These are phyloP conservation scores for Alternaria arbusti DNA, from an alignment of 2,329 filamentous ascomycete species.

Conservation along the genomic window DNA sequence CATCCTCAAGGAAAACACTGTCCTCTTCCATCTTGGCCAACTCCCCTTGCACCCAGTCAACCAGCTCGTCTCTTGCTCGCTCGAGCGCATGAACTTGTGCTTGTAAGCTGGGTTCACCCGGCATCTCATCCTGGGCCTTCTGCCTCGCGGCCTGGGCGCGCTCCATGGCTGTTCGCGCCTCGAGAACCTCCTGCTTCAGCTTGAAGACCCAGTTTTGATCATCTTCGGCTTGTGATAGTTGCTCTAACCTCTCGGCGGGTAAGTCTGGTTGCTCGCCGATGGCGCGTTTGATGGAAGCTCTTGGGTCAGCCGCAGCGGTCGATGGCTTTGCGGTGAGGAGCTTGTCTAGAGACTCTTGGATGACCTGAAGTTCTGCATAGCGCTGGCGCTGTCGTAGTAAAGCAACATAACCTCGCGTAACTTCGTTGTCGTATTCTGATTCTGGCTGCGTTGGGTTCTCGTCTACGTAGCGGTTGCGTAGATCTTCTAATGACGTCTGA, in stretches of 20 bases:
- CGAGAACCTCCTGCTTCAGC: conserved; percentile 50
- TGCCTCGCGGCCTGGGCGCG: conserved; percentile 29
- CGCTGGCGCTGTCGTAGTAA: conserved; percentile 55
- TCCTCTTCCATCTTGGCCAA: conserved; percentile 52
- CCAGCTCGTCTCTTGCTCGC: conserved; percentile 56
- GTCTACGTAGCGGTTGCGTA: conserved; percentile 32
- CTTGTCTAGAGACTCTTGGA: conserved; percentile 53
- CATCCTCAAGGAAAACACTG: conserved; percentile 42
- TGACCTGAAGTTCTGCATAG: conserved; percentile 55
- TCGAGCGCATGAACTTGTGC: conserved; percentile 51
- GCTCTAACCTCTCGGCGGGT: conserved; percentile 41
- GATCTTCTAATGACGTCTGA: conserved; percentile 40
- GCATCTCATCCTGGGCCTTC: conserved; percentile 18
- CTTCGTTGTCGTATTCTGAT: conserved; percentile 37
- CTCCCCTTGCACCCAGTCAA: conserved; percentile 60
- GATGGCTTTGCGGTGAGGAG: conserved; percentile 47
- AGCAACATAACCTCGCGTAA: conserved; percentile 47
- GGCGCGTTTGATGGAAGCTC: conserved; percentile 30
- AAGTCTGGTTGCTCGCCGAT: conserved; percentile 48
- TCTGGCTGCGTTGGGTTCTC: conserved; percentile 39
- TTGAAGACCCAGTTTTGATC: conserved; percentile 39
- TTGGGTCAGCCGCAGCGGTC: conserved; percentile 30
- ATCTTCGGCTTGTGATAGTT: conserved; percentile 24
- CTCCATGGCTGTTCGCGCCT: conserved; percentile 43
- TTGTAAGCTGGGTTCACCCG: conserved; percentile 18